Evolutionary conservation across 306 rosid species (phyloP).

Genomic region (Cucurbita pepo): DNA sequence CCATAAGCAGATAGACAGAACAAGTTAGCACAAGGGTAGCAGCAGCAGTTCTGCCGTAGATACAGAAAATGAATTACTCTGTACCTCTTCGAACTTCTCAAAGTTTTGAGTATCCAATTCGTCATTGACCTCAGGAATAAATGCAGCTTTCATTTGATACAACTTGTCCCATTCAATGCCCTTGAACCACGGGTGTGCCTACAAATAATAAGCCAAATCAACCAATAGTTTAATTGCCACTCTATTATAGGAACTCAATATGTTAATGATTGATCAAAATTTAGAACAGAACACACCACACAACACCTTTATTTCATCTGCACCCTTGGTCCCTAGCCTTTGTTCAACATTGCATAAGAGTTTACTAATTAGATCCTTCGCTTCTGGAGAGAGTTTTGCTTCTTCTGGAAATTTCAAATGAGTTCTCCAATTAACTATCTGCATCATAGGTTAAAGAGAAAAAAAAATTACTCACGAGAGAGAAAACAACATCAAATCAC

Average conservation of each 20-base stretch:
- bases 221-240: constrained; percentile 15
- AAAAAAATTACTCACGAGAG: not conserved
- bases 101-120: constrained; percentile 97
- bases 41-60: not conserved
- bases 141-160: constrained; percentile 92
- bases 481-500: not conserved
- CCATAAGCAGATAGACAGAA: constrained; percentile 9
- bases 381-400: constrained; percentile 78
- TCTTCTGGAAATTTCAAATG: constrained; percentile 97
- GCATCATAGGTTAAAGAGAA: constrained; percentile 19
- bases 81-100: constrained; percentile 98
- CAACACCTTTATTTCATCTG: constrained; percentile 97
- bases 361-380: constrained; percentile 78
- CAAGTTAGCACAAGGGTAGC: constrained; percentile 7
- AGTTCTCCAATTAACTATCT: constrained; percentile 97
- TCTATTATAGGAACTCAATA: constrained; percentile 9
- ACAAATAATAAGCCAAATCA: constrained; percentile 17
- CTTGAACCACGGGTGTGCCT: constrained; percentile 96
- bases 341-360: constrained; percentile 88
- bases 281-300: constrained; percentile 47
- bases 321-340: constrained; percentile 96
- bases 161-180: constrained; percentile 83
- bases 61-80: not conserved
- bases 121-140: constrained; percentile 93
- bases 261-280: constrained; percentile 2